Base-by-base conservation (phyloP, 768 basidiomycete species). In the Cytidiella melzeri region DNA sequence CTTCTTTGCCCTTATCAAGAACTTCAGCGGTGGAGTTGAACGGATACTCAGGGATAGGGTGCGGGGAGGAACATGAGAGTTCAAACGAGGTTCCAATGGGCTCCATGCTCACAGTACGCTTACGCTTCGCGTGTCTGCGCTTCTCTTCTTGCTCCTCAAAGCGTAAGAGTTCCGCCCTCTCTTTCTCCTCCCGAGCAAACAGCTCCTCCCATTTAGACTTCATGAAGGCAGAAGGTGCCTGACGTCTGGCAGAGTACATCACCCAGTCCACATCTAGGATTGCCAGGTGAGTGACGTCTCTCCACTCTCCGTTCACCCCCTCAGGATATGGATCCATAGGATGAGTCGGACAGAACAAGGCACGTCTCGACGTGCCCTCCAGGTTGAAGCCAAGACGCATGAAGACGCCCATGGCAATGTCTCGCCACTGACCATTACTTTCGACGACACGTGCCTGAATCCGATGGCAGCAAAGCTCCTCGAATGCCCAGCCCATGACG, bases 331-430 rank as follows among this genome's bases (percentile, higher is more conserved):
- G 19, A 24, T 19, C 25, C 4, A 24, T 20, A 27, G 21, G 13
- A 3, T 23, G 45, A 25, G 38, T 26, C 11, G 47, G 38, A 39
- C 36, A 52, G 38, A 52, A 45, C 47, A 80, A 75, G 0, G 77
- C 71, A 39, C 77, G 72, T 26, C 83, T 75, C 38, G 75, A 74
- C 7, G 71, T 77, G 41, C 85, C 85, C 64, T 88, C 85, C 51
- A 81, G 76, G 5, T 62, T 62, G 58, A 88, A 85, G 7, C 79
- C 77, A 47, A 71, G 57, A 40, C 69, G 62, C 5, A 77, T 72
- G 54, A 85, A 80, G 11, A 84, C 59, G 13, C 66, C 66, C 23
- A 76, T 56, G 1, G 72, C 72, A 25, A 60, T 63, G 24, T 78
- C 69, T 51, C 73, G 76, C 20, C 61, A 60, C 3, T 72, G 63